Conservation (phyloP, 73 alveolate species). For the Durusdinium trenchii region DNA sequence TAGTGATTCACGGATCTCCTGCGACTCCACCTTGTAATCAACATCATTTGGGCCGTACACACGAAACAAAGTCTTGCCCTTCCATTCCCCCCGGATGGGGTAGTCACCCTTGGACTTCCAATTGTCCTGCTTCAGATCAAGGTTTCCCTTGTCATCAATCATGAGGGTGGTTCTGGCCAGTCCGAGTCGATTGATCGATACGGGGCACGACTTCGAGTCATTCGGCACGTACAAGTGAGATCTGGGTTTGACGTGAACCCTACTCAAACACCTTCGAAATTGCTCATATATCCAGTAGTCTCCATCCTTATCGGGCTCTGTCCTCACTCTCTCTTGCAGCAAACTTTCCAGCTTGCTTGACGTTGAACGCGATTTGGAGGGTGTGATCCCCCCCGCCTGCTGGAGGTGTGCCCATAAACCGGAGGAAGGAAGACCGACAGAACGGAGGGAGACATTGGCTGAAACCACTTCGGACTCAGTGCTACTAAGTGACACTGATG, state of each 20-base stretch:
- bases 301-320: background rate
- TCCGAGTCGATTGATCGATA: background rate
- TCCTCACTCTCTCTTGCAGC: background rate
- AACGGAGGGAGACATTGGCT: conserved; percentile 1
- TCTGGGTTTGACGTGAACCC: background rate
- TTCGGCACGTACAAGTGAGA: background rate
- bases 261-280: background rate
- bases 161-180: background rate
- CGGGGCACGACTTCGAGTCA: background rate
- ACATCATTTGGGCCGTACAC: too few relatives aligned
- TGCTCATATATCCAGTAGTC: background rate
- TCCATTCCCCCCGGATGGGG: too few relatives aligned
- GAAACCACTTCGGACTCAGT: conserved; percentile 4
- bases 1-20: too few relatives aligned
- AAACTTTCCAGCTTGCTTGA: background rate
- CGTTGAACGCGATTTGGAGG: too few relatives aligned
- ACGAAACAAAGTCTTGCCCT: too few relatives aligned
- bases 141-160: background rate
- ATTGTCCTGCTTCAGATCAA: background rate
- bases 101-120: background rate
- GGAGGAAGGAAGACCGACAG: conserved; percentile 41
- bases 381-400: background rate
- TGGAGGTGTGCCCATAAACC: too few relatives aligned
- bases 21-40: too few relatives aligned
- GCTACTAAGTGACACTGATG: background rate